Conservation (phyloP, 352 stramenopile genomes). For the Blastocystis sp. region DNA sequence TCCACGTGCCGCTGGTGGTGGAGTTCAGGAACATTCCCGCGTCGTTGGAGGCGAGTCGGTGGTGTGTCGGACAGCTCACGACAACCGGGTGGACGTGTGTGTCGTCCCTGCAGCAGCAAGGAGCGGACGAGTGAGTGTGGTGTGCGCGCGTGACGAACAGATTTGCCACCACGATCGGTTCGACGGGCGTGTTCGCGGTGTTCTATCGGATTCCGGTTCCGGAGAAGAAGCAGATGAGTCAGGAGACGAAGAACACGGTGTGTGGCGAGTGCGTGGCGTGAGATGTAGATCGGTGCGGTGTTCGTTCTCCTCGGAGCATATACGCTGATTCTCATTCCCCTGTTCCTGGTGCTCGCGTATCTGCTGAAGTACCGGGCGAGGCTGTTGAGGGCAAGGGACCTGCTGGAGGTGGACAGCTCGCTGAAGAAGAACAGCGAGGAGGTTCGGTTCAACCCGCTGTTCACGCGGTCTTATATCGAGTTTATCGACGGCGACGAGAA, state of each 20-base stretch:
- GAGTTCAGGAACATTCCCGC: conserved; percentile 15
- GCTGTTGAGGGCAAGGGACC: background rate
- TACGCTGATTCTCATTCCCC: background rate
- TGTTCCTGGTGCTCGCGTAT: conserved; percentile 5
- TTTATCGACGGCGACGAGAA: conserved; percentile 58
- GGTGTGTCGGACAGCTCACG: conserved; percentile 45
- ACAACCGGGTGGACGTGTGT: background rate
- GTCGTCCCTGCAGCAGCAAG: background rate
- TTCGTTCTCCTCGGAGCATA: conserved; percentile 18
- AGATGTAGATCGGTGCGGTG: conserved; percentile 40
- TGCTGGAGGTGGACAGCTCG: conserved; percentile 35
- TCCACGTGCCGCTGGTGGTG: conserved; percentile 23
- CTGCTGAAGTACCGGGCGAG: conserved; percentile 5
- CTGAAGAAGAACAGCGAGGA: conserved; percentile 1
- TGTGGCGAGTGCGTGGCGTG: background rate
- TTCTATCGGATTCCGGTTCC: conserved; percentile 51
- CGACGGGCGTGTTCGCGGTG: conserved; percentile 30
- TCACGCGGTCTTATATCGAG: conserved; percentile 1
- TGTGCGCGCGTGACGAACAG: background rate
- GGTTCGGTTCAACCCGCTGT: conserved; percentile 35
- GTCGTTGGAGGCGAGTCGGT: background rate
- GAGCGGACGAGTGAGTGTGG: background rate
- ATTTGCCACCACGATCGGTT: background rate
- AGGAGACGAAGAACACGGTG: conserved; percentile 3
- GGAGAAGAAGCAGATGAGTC: background rate